Conservation (phyloP, 2,329 filamentous ascomycete species). For the Verticillium nubilum region DNA sequence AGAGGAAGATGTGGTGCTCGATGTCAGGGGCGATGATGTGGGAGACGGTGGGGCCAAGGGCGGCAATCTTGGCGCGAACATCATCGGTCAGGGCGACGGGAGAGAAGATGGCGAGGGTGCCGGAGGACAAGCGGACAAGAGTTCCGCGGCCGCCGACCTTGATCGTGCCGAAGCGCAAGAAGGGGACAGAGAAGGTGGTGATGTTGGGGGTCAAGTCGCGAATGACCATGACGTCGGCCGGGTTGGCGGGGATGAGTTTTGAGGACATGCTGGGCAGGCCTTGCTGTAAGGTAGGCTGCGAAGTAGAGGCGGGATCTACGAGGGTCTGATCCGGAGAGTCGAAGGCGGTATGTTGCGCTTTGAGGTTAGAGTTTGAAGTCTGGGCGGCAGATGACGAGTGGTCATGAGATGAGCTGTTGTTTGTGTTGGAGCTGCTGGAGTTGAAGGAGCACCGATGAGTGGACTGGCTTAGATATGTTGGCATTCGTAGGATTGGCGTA, state of each 20-base stretch:
- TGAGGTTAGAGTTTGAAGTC: background rate
- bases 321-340: conserved; percentile 8
- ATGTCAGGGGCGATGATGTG: conserved; percentile 87
- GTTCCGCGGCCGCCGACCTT: conserved; percentile 86
- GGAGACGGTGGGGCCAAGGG: conserved; percentile 63
- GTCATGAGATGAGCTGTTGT: conserved; percentile 2
- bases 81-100: conserved; percentile 79
- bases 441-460: background rate
- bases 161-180: conserved; percentile 71
- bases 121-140: conserved; percentile 62
- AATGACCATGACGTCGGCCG: conserved; percentile 83
- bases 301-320: background rate
- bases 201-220: conserved; percentile 76
- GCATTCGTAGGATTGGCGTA: background rate
- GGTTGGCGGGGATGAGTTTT: conserved; percentile 63
- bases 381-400: conserved; percentile 1
- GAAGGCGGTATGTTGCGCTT: background rate
- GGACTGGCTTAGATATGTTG: background rate
- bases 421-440: background rate
- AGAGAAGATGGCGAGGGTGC: conserved; percentile 82
- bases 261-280: conserved; percentile 45
- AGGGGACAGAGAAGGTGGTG: conserved; percentile 76
- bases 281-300: background rate
- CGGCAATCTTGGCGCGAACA: conserved; percentile 57
- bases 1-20: conserved; percentile 93